Percentiles rank a stretch among this genome's conserved stretches.
phyloP scores from a whole-genome alignment of 2,329 filamentous ascomycete species.

The Verticillium klebahnii region DNA sequence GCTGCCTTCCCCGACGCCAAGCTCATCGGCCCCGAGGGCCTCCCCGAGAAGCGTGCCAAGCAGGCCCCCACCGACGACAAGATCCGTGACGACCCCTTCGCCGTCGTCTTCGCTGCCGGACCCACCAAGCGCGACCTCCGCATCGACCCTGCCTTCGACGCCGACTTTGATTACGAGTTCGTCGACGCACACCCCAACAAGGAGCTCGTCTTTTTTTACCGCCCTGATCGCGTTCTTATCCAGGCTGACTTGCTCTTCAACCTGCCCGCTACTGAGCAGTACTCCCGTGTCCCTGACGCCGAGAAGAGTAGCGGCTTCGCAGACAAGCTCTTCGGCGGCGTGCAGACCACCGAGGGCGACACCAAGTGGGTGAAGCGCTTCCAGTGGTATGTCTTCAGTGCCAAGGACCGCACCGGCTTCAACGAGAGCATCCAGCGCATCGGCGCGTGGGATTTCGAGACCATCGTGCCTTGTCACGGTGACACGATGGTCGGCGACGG shows the following conservation, averaged over 20 bases:
- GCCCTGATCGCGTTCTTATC: conserved; percentile 73
- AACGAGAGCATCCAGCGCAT: conserved; percentile 66
- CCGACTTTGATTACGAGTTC: conserved; percentile 82
- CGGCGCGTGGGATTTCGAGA: conserved; percentile 76
- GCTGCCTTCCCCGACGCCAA: conserved; percentile 71
- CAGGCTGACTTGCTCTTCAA: conserved; percentile 93
- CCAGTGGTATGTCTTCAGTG: conserved; percentile 68
- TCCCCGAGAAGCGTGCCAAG: conserved; percentile 74
- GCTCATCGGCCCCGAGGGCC: conserved; percentile 76
- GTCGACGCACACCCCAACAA: conserved; percentile 76
- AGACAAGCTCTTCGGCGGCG: conserved; percentile 28
- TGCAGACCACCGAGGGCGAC: conserved; percentile 58
- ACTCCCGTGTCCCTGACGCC: conserved; percentile 51
- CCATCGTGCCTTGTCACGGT: conserved; percentile 87
- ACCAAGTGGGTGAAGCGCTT: conserved; percentile 76
- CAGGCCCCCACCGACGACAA: conserved; percentile 43
- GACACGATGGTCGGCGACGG: conserved; percentile 73
- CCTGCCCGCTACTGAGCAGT: conserved; percentile 82
- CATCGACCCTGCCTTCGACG: conserved; percentile 75
- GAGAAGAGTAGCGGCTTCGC: conserved; percentile 25
- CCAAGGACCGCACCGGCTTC: conserved; percentile 61
- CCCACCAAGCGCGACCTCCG: conserved; percentile 41
- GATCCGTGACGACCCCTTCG: conserved; percentile 46
- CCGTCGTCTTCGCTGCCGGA: conserved; percentile 61
- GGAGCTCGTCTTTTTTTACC: conserved; percentile 84